Base-by-base conservation (phyloP, 805 yeast species). In the Lachancea waltii region DNA sequence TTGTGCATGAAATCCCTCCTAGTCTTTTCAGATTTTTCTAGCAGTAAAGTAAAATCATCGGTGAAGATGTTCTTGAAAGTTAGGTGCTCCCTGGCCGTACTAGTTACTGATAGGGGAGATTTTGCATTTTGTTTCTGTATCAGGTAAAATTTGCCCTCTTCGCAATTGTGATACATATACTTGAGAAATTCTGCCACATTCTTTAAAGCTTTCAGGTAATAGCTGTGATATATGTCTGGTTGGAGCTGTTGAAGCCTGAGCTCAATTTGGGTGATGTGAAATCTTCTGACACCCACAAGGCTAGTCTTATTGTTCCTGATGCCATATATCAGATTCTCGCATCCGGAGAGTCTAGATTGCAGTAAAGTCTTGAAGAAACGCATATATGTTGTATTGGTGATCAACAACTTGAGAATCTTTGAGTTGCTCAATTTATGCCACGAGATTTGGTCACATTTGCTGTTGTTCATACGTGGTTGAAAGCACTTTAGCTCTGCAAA, bases 331-430 rank as follows among this genome's bases (percentile, higher is more conserved):
- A 38, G 26, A 20, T 14, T 9, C 13, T 25, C 31, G n/a, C 28
- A 24, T 4, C 41, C 41, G n/a, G 31, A 21, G 9, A 38, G 30
- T 21, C 29, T 32, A 13, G 32, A 31, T 19, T 38, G 41, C 19
- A 38, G 15, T 13, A 36, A 38, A 11, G 33, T 32, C 23, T 38
- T 38, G 23, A 32, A 27, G 28, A 38, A 38, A 27, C 27, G 31
- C 36, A 32, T 32, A 20, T 17, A 18, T 11, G 26, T 5, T 3
- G 11, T 9, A 20, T 20, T 14, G 24, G 25, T 25, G 7, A 38
- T 22, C 20, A 38, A 23, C 29, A 16, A 8, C 14, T 32, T 13
- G 7, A 38, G 27, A 4, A 20, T 28, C 22, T 25, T 23, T 14
- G 17, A 27, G 16, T 25, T 27, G 13, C 23, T 18, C 16, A 38